phyloP scores from a whole-genome alignment of 129 eudicot genomes.

The carrot (Daucus carota) region DH1_v3.0 NC_030389.2:11910501-11911000 shows the following conservation, averaged over 20 bases:
- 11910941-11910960: neutral
- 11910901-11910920: conserved; percentile 3
- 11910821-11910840: neutral
- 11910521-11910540: neutral
- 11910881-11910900: neutral
- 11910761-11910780: neutral
- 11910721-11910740: neutral
- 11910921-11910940: neutral
- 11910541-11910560: neutral
- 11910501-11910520: too few relatives aligned
- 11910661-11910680: conserved; percentile 1
- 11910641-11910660: conserved; percentile 1
- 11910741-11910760: neutral
- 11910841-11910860: neutral
- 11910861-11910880: neutral
- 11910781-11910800: neutral
- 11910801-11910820: neutral
- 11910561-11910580: neutral
- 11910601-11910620: too few relatives aligned
- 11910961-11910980: neutral
- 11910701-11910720: neutral
- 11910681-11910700: neutral
- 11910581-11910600: conserved; percentile 4
- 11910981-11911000: neutral
- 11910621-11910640: neutral